Conservation (phyloP, 192 early-diverging fungal genomes). For the Gonapodya prolifera region DNA sequence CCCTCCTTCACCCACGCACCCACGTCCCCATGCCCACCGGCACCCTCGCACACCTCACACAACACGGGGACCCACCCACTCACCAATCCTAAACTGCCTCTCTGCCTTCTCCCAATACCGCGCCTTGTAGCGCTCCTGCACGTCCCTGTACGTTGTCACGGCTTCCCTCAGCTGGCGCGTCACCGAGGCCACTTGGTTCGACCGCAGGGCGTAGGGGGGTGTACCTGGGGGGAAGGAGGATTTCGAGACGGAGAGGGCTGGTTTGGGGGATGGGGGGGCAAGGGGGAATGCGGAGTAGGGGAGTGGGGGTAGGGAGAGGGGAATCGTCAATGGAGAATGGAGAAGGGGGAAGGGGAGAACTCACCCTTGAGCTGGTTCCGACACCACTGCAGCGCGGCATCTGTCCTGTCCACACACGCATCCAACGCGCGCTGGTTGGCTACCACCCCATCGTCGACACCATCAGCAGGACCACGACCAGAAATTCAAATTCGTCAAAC, state of each 20-base stretch:
- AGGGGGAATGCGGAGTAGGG: too few relatives aligned
- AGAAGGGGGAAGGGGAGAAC: too few relatives aligned
- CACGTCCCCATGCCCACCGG: too few relatives aligned
- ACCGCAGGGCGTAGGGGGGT: neutral
- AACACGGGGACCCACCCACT: too few relatives aligned
- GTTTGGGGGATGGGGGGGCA: neutral
- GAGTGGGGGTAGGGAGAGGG: neutral
- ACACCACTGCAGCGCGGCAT: neutral
- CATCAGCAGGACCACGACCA: too few relatives aligned
- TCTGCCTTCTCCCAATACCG: neutral
- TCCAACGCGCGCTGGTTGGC: neutral
- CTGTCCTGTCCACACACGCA: neutral
- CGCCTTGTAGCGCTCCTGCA: neutral
- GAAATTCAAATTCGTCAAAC: too few relatives aligned
- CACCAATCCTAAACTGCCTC: neutral
- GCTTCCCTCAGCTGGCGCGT: neutral
- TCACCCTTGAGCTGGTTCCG: neutral
- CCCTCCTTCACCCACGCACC: too few relatives aligned
- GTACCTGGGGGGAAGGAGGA: neutral
- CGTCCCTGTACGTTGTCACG: neutral
- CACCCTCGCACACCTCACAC: too few relatives aligned
- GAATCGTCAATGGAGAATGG: neutral
- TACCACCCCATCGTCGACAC: too few relatives aligned
- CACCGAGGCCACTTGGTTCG: neutral
- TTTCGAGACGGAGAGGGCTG: neutral